Evolutionary conservation across 2,329 filamentous ascomycete genomes (phyloP).

Genomic region (Penicillium sumatraense): DNA sequence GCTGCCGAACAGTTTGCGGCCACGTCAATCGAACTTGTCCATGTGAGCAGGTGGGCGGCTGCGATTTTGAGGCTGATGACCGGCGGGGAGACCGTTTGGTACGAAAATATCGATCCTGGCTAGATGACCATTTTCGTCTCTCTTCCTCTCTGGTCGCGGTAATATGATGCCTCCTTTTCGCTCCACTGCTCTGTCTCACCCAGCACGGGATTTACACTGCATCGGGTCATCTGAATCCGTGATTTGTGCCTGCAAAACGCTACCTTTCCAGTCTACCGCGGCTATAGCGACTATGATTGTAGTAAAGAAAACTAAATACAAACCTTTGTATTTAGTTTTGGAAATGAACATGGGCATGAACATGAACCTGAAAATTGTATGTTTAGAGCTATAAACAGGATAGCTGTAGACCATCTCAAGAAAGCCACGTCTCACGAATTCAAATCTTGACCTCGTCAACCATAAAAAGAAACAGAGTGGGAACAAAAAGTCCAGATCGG

Average conservation of each 20-base stretch:
- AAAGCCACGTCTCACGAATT: slow-evolving; percentile 21
- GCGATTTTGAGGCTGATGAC: slow-evolving; percentile 22
- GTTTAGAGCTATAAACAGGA: slow-evolving; percentile 14
- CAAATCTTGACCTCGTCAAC: slow-evolving; percentile 14
- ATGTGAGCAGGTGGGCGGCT: slow-evolving; percentile 21
- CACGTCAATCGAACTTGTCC: slow-evolving; percentile 24
- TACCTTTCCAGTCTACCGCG: slow-evolving; percentile 12
- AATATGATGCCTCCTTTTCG: not conserved
- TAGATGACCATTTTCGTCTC: slow-evolving; percentile 6
- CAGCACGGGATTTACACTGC: slow-evolving; percentile 11
- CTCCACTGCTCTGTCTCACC: slow-evolving; percentile 17
- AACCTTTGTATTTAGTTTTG: no score
- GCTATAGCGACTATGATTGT: slow-evolving; percentile 18
- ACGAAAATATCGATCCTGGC: not conserved
- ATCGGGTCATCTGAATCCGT: slow-evolving; percentile 24
- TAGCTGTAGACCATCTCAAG: not conserved
- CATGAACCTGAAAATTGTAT: no score
- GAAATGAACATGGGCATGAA: no score
- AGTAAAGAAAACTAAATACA: not conserved
- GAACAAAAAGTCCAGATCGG: slow-evolving; percentile 18
- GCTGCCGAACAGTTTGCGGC: slow-evolving; percentile 20
- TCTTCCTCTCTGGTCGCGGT: not conserved
- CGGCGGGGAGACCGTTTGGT: not conserved
- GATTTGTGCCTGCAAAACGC: slow-evolving; percentile 8
- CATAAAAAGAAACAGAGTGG: not conserved